Conservation (phyloP, 768 basidiomycete genomes). For the Hydnomerulius pinastri region DNA sequence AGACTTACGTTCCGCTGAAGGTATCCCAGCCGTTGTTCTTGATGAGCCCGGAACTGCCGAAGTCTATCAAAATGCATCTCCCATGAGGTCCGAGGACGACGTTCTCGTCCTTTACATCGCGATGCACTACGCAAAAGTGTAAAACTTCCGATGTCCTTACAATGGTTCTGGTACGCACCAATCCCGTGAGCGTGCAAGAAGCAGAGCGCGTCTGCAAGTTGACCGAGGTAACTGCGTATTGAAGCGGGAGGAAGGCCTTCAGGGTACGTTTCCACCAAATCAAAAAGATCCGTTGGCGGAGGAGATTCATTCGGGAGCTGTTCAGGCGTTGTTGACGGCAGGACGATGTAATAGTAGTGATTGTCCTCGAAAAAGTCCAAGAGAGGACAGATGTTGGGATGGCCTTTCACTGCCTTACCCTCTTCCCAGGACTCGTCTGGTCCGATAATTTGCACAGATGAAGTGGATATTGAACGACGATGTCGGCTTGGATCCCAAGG, state of each 20-base stretch:
- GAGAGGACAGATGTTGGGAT: slow-evolving; percentile 93
- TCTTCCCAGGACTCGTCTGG: slow-evolving; percentile 57
- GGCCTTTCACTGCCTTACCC: slow-evolving; percentile 76
- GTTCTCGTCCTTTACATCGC: slow-evolving; percentile 98
- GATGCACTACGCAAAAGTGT: slow-evolving; percentile 63
- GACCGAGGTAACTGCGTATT: slow-evolving; percentile 84
- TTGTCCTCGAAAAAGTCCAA: slow-evolving; percentile 97
- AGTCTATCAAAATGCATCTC: slow-evolving; percentile 92
- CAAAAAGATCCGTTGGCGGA: slow-evolving; percentile 86
- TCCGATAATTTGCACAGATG: slow-evolving; percentile 5
- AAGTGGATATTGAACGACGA: slow-evolving; percentile 21
- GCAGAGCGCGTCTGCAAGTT: slow-evolving; percentile 86
- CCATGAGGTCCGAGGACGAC: slow-evolving; percentile 81
- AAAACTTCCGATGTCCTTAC: slow-evolving; percentile 8
- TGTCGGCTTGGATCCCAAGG: slow-evolving; percentile 81
- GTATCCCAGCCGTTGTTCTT: slow-evolving; percentile 88
- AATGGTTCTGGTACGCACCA: slow-evolving; percentile 47
- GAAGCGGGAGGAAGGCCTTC: slow-evolving; percentile 76
- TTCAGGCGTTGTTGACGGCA: slow-evolving; percentile 75
- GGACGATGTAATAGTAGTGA: slow-evolving; percentile 93
- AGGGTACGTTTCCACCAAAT: slow-evolving; percentile 89
- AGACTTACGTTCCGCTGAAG: slow-evolving; percentile 87
- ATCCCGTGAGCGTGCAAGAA: slow-evolving; percentile 94
- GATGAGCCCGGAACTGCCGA: slow-evolving; percentile 88
- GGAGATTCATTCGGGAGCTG: slow-evolving; percentile 50